Base-by-base conservation (phyloP, 805 yeast genomes). In the Candida wancherniae region DNA sequence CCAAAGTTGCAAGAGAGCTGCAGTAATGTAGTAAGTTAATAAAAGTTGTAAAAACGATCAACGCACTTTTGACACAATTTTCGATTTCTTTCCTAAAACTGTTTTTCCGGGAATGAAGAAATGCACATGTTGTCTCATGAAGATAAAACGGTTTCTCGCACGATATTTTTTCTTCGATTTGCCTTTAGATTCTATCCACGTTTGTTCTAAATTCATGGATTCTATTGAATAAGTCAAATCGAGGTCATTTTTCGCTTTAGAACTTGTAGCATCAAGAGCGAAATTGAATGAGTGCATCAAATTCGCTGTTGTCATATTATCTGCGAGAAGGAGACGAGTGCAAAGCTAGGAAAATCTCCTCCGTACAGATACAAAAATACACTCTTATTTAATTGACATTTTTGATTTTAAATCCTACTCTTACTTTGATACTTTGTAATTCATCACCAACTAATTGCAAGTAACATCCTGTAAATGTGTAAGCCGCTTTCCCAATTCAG, bases 81-180 rank as follows among this genome's bases (percentile, higher is more conserved):
- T 25, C n/a, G 34, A 31, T n/a, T 24, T 26, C 17, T 16, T n/a
- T 12, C 29, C 20, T 7, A 24, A 22, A 4, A 15, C 10, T 6
- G 5, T 10, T 22, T 7, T 7, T 3, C 29, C 22, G 4, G 32
- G 22, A 4, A 33, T 6, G 7, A 33, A 9, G 9, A 24, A 17
- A 15, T 23, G 32, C 10, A 28, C 6, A 17, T 33, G 36, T 9
- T 33, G 36, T 19, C 36, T 23, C 9, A 32, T 32, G 29, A 33
- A 24, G 4, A 33, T 33, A 15, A 33, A 33, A 7, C 15, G 21
- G 21, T 33, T 33, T 12, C 36, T 33, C 8, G 32, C 26, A 4
- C 36, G 27, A 17, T 33, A 33, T 16, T 22, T 19, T 13, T 33
- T 33, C 11, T 22, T 24, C 14, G 19, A 19, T 15, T 19, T 19